A percentile compares a stretch with the other conserved stretches of the same genome.
phyloP scores from a whole-genome alignment of 345 rosid species.

The Salix koriyanagi region DNA sequence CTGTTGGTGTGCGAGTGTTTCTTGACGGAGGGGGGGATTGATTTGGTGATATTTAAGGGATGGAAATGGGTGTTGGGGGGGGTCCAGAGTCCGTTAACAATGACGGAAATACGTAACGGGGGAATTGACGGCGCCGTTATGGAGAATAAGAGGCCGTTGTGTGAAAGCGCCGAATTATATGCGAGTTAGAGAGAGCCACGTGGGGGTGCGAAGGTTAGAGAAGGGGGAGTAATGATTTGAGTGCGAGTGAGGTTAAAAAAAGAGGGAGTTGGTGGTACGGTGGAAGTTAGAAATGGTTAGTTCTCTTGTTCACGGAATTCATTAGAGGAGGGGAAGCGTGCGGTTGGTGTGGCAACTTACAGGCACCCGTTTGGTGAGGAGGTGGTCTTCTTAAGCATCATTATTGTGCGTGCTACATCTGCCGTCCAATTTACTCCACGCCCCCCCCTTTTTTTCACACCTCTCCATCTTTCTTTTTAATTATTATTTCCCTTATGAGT shows the following conservation, averaged over 20 bases:
- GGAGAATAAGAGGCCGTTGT: constrained; percentile 9
- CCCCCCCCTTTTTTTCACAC: too few relatives aligned
- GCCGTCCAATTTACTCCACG: too few relatives aligned
- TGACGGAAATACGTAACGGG: constrained; percentile 65
- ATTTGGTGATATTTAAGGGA: background rate
- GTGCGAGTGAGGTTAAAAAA: background rate
- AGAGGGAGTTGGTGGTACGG: constrained; percentile 1
- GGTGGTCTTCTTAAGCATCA: background rate
- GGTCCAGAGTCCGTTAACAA: constrained; percentile 49
- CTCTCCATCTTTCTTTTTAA: too few relatives aligned
- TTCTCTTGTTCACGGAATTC: too few relatives aligned
- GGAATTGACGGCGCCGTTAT: constrained; percentile 85
- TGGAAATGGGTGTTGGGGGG: constrained; percentile 2
- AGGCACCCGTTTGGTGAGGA: background rate
- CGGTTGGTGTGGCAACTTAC: background rate
- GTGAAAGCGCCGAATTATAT: constrained; percentile 17
- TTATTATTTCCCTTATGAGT: too few relatives aligned
- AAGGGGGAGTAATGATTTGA: constrained; percentile 20
- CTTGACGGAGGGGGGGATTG: background rate
- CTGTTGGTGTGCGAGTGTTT: background rate
- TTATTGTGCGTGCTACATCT: background rate
- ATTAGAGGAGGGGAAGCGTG: background rate
- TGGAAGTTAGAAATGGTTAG: background rate
- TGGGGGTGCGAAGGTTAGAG: constrained; percentile 2
- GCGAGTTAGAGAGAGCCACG: constrained; percentile 28